phyloP scores from a whole-genome alignment of 2,329 filamentous ascomycete species.

The Pseudocercospora macadamiae region DNA sequence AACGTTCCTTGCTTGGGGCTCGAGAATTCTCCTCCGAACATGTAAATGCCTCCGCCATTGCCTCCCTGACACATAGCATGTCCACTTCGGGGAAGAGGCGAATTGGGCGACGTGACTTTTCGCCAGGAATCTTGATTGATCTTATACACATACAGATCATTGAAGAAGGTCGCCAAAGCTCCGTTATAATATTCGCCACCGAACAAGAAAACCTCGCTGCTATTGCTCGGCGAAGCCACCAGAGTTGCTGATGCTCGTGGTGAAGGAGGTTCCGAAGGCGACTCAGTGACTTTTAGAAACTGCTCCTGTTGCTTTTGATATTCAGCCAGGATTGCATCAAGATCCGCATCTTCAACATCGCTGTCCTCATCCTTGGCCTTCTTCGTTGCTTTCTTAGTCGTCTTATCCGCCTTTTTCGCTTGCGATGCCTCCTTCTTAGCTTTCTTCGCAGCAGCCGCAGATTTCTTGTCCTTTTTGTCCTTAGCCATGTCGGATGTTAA shows the following conservation, averaged over 20 bases:
- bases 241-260: slow-evolving; percentile 79
- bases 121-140: slow-evolving; percentile 89
- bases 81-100: slow-evolving; percentile 84
- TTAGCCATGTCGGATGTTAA: slow-evolving; percentile 51
- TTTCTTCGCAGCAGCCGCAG: slow-evolving; percentile 51
- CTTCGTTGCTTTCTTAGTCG: slow-evolving; percentile 61
- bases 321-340: slow-evolving; percentile 90
- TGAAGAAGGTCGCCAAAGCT: slow-evolving; percentile 73
- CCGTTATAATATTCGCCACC: slow-evolving; percentile 97
- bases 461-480: slow-evolving; percentile 48
- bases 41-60: slow-evolving; percentile 81
- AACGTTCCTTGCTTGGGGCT: slow-evolving; percentile 97
- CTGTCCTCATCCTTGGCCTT: slow-evolving; percentile 85
- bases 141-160: slow-evolving; percentile 69
- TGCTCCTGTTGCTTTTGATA: slow-evolving; percentile 90
- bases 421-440: slow-evolving; percentile 70
- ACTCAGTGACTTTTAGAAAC: slow-evolving; percentile 91
- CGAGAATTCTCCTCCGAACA: slow-evolving; percentile 96
- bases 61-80: slow-evolving; percentile 93
- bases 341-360: slow-evolving; percentile 88
- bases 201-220: slow-evolving; percentile 86
- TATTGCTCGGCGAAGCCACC: slow-evolving; percentile 81
- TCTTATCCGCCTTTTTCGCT: slow-evolving; percentile 72
- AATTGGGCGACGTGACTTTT: slow-evolving; percentile 85
- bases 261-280: slow-evolving; percentile 70